phyloP scores from a whole-genome alignment of 257 asterid genomes.

The Misopates orontium region DNA sequence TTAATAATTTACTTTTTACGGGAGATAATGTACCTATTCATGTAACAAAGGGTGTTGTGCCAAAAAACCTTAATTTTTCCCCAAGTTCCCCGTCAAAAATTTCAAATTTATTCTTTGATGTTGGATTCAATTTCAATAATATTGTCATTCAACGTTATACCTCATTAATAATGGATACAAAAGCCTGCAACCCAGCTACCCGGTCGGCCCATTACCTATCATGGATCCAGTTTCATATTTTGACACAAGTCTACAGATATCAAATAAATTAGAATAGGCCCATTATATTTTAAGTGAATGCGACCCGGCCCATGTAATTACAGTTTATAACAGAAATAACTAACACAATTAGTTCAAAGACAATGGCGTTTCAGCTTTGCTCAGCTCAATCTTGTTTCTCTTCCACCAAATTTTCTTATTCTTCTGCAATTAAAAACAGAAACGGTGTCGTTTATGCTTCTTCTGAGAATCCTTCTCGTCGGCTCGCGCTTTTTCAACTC shows the following conservation, averaged over 20 bases:
- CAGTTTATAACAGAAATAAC: slow-evolving; percentile 25
- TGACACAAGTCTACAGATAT: background rate
- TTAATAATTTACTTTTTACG: no score
- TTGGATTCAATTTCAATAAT: background rate
- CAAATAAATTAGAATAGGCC: background rate
- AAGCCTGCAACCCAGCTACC: background rate
- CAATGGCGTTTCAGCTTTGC: slow-evolving; percentile 29
- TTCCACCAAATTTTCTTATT: slow-evolving; percentile 2
- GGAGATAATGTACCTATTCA: no score
- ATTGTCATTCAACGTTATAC: no score
- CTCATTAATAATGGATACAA: no score
- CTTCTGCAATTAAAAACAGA: background rate
- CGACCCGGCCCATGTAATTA: background rate
- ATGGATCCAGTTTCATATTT: background rate
- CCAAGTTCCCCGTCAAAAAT: no score
- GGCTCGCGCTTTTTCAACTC: slow-evolving; percentile 49
- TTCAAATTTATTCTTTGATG: background rate
- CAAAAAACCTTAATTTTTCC: no score
- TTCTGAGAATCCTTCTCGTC: slow-evolving; percentile 41
- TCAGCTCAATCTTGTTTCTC: slow-evolving; percentile 25
- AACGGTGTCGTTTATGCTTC: slow-evolving; percentile 20
- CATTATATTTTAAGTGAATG: background rate
- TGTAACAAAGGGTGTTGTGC: no score
- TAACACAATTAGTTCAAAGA: background rate
- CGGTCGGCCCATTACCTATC: background rate